Conservation (phyloP, 1,284 basidiomycete species). For the Cutaneotrichosporon arboriforme region DNA sequence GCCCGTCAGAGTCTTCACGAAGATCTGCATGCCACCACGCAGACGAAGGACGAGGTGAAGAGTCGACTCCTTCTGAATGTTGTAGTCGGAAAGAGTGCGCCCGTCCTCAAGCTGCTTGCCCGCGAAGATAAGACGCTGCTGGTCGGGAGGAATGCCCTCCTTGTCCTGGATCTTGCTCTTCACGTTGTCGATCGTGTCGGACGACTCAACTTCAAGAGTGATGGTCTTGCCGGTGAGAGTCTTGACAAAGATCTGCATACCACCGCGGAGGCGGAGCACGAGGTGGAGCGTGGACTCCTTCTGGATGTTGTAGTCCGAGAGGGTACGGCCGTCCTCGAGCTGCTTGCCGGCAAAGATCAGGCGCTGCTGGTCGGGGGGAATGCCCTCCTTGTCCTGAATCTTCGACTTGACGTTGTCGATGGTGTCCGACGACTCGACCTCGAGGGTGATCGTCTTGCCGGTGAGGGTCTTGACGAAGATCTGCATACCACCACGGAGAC, state of each 20-base stretch:
- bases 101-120: conserved; percentile 97
- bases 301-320: conserved; percentile 92
- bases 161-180: conserved; percentile 95
- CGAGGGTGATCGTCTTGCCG: conserved; percentile 93
- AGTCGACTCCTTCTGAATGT: conserved; percentile 94
- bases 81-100: conserved; percentile 79
- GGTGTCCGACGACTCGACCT: conserved; percentile 85
- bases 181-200: conserved; percentile 96
- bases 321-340: conserved; percentile 86
- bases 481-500: conserved; percentile 89
- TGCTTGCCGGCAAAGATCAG: conserved; percentile 98
- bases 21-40: conserved; percentile 74
- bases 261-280: conserved; percentile 77
- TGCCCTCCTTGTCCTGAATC: conserved; percentile 95
- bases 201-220: conserved; percentile 86
- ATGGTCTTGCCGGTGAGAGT: conserved; percentile 99
- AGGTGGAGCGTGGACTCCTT: conserved; percentile 94
- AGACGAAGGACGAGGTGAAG: conserved; percentile 90
- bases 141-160: conserved; percentile 77
- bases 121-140: conserved; percentile 96
- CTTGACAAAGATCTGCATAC: conserved; percentile 78
- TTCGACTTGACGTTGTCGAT: conserved; percentile 98
- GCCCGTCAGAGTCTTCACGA: conserved; percentile 87
- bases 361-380: conserved; percentile 77
- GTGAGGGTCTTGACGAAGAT: conserved; percentile 57